Base-by-base conservation (phyloP, 208 protist species). In the Zelonia costaricensis region DNA sequence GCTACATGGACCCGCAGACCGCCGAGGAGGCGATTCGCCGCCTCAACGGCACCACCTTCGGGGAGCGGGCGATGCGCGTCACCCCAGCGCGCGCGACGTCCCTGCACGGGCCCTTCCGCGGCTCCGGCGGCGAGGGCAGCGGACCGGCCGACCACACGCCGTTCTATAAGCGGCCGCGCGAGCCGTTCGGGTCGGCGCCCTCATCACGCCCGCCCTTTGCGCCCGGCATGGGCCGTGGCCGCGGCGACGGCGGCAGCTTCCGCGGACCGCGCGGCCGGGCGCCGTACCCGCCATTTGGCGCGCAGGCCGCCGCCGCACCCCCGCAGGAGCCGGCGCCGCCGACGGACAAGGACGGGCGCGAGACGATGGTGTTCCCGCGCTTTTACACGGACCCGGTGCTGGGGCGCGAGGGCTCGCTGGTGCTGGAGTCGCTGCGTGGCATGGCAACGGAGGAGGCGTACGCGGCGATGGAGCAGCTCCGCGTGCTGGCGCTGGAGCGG, bases 401-500 rank as follows among this genome's bases (percentile, higher is more conserved):
- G 5, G 82, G 85, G 33, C 62, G 80, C n/a, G 77, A 82, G 7
- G 77, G 82, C 18, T 78, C 69, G 1, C 76, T 74, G 36, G 74
- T 93, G 8, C 44, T 89, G n/a, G 69, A 82, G 44, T 62, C 69
- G 10, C 68, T 93, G 39, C 68, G 79, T 10, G 56, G 74, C 22
- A 83, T 86, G 53, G 27, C 81, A 8, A 66, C 74, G 9, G 69
- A 84, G 35, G 85, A 92, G 16, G 84, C 84, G 22, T 95, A 95
- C 75, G 84, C 91, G 72, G 90, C 90, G 22, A 86, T 93, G 31
- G 86, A 95, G 75, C 90, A 95, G 71, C 76, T 95, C 30, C 90
- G 90, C 30, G 83, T 92, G 6, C 59, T 95, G 47, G 86, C 81
- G 44, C 56, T 95, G 7, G 86, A 91, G 58, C 80, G 81, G 2